A percentile compares a stretch with the other conserved stretches of the same genome.
Evolutionary conservation across 2,329 filamentous ascomycete genomes (phyloP).

Genomic region (Cercospora sp.): DNA sequence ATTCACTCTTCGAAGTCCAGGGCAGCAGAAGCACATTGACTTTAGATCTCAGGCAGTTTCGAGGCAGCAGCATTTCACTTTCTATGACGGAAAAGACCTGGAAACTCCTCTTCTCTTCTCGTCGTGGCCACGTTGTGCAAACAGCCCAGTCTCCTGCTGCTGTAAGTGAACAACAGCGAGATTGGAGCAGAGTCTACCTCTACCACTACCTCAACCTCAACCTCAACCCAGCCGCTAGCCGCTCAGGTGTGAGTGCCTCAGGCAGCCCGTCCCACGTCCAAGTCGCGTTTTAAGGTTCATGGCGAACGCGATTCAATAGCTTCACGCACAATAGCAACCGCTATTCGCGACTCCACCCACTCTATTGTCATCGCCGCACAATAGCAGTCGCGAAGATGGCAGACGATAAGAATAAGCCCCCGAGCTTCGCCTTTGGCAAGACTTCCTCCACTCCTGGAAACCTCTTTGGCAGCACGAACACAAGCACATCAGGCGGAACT

Average conservation of each 20-base stretch:
- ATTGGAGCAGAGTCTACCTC: no score
- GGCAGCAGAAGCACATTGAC: not conserved
- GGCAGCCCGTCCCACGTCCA: no score
- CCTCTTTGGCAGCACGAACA: constrained; percentile 16
- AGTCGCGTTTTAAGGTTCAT: no score
- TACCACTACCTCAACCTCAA: no score
- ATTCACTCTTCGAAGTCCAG: not conserved
- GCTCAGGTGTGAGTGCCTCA: no score
- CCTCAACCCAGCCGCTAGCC: no score
- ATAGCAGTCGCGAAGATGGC: constrained; percentile 22
- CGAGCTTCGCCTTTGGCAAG: constrained; percentile 23
- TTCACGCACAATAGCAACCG: constrained; percentile 7
- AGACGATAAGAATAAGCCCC: constrained; percentile 21
- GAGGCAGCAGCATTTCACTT: not conserved
- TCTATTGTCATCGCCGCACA: constrained; percentile 11
- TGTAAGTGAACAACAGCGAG: no score
- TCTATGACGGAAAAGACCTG: not conserved
- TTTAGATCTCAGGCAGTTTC: not conserved
- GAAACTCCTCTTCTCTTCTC: no score
- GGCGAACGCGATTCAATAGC: not conserved
- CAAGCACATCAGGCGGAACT: constrained; percentile 5
- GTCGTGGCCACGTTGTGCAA: no score
- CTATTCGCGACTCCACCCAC: constrained; percentile 4
- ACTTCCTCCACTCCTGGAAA: constrained; percentile 4
- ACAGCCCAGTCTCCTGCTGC: no score